These are phyloP conservation scores for Aspergillus terreus DNA, from an alignment of 2,329 filamentous ascomycete genomes.

Conservation along the genomic window DNA sequence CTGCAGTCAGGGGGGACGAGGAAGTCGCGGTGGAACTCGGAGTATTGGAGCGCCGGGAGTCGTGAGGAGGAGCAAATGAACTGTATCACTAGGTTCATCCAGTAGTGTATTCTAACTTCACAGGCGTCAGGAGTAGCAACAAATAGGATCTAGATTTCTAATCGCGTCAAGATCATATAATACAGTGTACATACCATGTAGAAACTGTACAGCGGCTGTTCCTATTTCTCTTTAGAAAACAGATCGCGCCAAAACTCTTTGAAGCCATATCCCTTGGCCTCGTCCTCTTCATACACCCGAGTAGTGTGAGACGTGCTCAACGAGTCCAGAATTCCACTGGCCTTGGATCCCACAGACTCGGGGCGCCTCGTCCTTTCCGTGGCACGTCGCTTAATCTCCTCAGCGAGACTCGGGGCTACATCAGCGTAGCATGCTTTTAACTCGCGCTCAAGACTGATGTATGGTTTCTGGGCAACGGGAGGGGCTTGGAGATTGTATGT, in stretches of 20 bases:
- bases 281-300: constrained; percentile 69
- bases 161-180: constrained; percentile 3
- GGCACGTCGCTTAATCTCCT: constrained; percentile 69
- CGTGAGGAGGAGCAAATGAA: not conserved
- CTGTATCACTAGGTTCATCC: not conserved
- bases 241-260: constrained; percentile 87
- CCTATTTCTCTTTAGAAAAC: constrained; percentile 42
- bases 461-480: constrained; percentile 86
- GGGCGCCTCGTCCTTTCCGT: constrained; percentile 41
- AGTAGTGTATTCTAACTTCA: no score
- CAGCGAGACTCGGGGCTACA: constrained; percentile 71
- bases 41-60: no score
- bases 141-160: not conserved
- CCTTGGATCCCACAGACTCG: constrained; percentile 21
- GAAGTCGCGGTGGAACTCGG: no score
- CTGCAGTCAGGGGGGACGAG: not conserved
- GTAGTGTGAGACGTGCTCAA: constrained; percentile 49
- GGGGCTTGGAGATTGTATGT: constrained; percentile 96
- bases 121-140: no score
- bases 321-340: constrained; percentile 58
- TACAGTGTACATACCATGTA: constrained; percentile 9
- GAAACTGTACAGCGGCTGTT: constrained; percentile 1
- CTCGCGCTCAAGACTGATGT: constrained; percentile 80
- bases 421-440: constrained; percentile 78
- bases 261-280: constrained; percentile 73